phyloP scores from a whole-genome alignment of 139 green algal genomes.

The Eudorina sp. region DNA sequence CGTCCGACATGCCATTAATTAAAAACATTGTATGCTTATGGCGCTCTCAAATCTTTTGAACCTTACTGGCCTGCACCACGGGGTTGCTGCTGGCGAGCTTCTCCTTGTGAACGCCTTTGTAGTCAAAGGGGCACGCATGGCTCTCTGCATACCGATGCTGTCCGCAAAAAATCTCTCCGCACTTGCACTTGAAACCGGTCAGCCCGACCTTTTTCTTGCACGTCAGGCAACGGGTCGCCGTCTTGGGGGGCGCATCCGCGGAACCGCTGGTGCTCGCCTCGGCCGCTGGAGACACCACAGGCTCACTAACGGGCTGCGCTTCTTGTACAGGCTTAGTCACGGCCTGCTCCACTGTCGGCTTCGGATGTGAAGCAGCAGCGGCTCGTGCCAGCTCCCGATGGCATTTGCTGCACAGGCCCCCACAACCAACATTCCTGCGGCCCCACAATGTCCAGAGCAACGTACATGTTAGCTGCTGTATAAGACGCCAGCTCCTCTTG shows the following conservation, averaged over 20 bases:
- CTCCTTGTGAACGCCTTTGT: constrained; percentile 77
- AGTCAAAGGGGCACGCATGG: constrained; percentile 90
- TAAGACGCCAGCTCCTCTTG: no score
- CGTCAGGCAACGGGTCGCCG: constrained; percentile 54
- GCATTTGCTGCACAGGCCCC: constrained; percentile 80
- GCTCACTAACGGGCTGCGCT: constrained; percentile 12
- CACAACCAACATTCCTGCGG: constrained; percentile 50
- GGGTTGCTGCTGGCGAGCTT: constrained; percentile 78
- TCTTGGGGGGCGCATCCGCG: neutral
- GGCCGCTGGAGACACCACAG: neutral
- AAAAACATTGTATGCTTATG: neutral
- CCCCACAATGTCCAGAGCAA: no score
- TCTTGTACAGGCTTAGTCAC: constrained; percentile 5
- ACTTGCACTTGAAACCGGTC: constrained; percentile 94
- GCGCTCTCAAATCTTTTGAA: constrained; percentile 60
- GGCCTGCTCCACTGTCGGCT: neutral
- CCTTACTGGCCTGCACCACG: constrained; percentile 71
- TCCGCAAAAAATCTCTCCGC: constrained; percentile 82
- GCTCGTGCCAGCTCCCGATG: constrained; percentile 57
- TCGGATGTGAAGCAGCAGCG: neutral
- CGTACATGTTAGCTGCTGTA: no score
- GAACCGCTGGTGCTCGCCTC: constrained; percentile 13
- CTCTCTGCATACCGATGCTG: constrained; percentile 88
- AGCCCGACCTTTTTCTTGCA: constrained; percentile 88
- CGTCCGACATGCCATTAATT: neutral